These are phyloP conservation scores for Pseudogymnoascus sp. DNA, from an alignment of 2,329 filamentous ascomycete species.

Conservation along the genomic window DNA sequence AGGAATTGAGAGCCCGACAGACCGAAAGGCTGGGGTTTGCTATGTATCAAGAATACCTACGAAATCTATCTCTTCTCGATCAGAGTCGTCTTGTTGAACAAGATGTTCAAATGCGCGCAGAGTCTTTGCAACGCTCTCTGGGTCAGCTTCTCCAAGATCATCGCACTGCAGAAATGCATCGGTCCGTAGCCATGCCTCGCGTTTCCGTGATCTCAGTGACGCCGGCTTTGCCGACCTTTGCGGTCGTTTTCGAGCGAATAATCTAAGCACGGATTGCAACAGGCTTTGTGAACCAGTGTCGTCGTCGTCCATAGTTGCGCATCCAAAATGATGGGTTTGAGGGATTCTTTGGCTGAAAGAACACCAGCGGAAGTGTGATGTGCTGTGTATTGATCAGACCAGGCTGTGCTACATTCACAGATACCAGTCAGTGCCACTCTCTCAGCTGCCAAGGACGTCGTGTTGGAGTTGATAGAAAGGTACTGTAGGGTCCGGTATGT, in stretches of 20 bases:
- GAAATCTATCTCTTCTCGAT: slow-evolving; percentile 19
- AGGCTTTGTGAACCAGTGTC: background rate
- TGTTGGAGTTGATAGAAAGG: background rate
- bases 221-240: slow-evolving; percentile 18
- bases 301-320: no score
- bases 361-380: no score
- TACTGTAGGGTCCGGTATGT: background rate
- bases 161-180: slow-evolving; percentile 25
- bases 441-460: no score
- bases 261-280: slow-evolving; percentile 19
- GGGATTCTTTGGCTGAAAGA: no score
- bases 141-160: slow-evolving; percentile 20
- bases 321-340: no score
- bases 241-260: slow-evolving; percentile 23
- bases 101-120: slow-evolving; percentile 19
- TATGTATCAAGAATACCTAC: slow-evolving; percentile 19
- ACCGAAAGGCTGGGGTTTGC: slow-evolving; percentile 12
- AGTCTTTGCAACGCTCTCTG: slow-evolving; percentile 20
- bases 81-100: slow-evolving; percentile 23
- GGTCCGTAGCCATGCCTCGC: slow-evolving; percentile 25
- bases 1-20: background rate
- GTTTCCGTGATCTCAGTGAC: slow-evolving; percentile 21
- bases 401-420: no score
- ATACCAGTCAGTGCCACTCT: no score
- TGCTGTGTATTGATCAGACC: no score